A percentile compares a stretch with the other conserved stretches of the same genome.
These are phyloP conservation scores for Chlorella variabilis DNA, from an alignment of 163 green algal species.

Conservation along the genomic window DNA sequence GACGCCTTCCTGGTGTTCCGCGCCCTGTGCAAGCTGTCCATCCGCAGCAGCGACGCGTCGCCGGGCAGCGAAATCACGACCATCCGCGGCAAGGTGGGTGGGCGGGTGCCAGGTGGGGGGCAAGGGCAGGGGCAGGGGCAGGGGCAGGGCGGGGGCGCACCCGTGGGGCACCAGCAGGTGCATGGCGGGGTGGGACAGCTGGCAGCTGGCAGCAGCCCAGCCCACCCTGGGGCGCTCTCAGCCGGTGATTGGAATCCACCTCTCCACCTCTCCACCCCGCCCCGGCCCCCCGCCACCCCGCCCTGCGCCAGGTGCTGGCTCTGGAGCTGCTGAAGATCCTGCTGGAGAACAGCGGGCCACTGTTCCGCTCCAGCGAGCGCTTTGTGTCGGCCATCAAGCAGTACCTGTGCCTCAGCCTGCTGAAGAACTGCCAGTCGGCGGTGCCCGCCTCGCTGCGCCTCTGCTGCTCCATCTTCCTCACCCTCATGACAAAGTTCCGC, in stretches of 20 bases:
- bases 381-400: constrained; percentile 91
- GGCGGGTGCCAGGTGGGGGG: neutral
- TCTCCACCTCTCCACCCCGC: too few relatives aligned
- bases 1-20: constrained; percentile 98
- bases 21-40: constrained; percentile 97
- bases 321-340: constrained; percentile 97
- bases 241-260: too few relatives aligned
- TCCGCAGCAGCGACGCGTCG: constrained; percentile 73
- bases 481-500: constrained; percentile 87
- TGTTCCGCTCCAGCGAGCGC: constrained; percentile 83
- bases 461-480: constrained; percentile 93
- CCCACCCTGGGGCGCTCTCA: too few relatives aligned
- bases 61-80: constrained; percentile 74
- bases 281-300: too few relatives aligned
- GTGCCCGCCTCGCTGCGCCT: constrained; percentile 53
- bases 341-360: constrained; percentile 91
- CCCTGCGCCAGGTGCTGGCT: constrained; percentile 82
- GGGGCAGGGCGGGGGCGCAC: too few relatives aligned
- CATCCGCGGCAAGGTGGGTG: constrained; percentile 65
- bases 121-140: too few relatives aligned
- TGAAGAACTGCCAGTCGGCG: constrained; percentile 89
- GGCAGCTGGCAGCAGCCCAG: too few relatives aligned
- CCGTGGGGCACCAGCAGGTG: too few relatives aligned
- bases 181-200: too few relatives aligned
- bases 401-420: constrained; percentile 94